Evolutionary conservation across 2,329 filamentous ascomycete species (phyloP), one percentile per base, ranked within the genome.

Genomic region (Curvularia sp.): DNA sequence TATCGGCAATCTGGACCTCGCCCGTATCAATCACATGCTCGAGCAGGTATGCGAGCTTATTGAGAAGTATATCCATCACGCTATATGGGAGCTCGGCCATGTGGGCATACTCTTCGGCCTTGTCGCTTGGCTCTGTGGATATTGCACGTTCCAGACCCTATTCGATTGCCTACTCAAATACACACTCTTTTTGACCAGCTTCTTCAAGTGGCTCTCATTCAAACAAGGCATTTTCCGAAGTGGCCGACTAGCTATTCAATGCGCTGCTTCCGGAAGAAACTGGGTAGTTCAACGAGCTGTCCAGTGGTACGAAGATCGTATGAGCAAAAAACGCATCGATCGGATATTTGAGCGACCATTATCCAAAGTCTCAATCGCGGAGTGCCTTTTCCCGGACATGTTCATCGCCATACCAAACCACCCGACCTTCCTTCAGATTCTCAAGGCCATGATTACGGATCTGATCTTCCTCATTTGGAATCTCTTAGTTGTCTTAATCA

Each of bases 381-480:
- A 59, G 18, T 59, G 51, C 25, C 46, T 59, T 12, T 59, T 48
- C n/a, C 56, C 56, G 15, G 51, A 47, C 21, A 32, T 23, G 8
- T 45, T 21, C 38, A 10, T 12, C n/a, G 27, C 32, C 15, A 12
- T 23, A 30, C 51, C 42, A 5, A 34, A 39, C 21, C 12, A 15
- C 27, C 30, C 41, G 13, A 45, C 41, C 1, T 30, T 47, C 10
- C 42, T 47, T 13, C 25, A 39, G 3, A 28, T 46, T n/a, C 5
- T 51, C 30, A 45, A 38, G 39, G 47, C 47, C 18, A 21, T 46
- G 10, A 15, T 27, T 19, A 42, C 18, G 10, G 48, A 52, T 15
- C 1, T 46, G 15, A 23, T 30, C 1, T 55, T 43, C 13, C 15
- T 43, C 48, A 19, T 6, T 13, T 46, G 42, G 54, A 52, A 47